Percentiles rank a stretch among this genome's conserved stretches.
These are phyloP conservation scores for Salvia rosmarinus DNA, from an alignment of 257 asterid species.

Conservation along the genomic window DNA sequence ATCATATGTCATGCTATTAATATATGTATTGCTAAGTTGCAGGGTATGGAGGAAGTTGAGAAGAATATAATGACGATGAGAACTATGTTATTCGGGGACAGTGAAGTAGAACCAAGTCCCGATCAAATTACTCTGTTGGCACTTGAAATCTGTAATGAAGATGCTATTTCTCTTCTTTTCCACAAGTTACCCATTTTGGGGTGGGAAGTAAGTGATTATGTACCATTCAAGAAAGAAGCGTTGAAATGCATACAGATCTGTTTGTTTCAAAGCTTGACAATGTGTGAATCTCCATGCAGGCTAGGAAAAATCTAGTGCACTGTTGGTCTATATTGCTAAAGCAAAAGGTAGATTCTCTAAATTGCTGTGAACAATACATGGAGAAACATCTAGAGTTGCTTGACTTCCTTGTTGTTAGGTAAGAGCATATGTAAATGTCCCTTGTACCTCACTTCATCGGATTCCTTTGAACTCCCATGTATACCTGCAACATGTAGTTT, in stretches of 20 bases:
- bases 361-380: slow-evolving; percentile 79
- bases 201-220: slow-evolving; percentile 83
- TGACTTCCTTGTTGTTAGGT: slow-evolving; percentile 97
- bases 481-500: slow-evolving; percentile 13
- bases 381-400: slow-evolving; percentile 92
- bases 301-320: slow-evolving; percentile 85
- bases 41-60: slow-evolving; percentile 99
- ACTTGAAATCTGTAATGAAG: slow-evolving; percentile 81
- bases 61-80: slow-evolving; percentile 83
- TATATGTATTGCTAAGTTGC: slow-evolving; percentile 27
- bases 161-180: slow-evolving; percentile 79
- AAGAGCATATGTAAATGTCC: slow-evolving; percentile 36
- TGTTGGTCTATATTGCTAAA: slow-evolving; percentile 93
- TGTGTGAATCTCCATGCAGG: slow-evolving; percentile 51
- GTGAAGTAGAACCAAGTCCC: slow-evolving; percentile 81
- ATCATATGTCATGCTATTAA: slow-evolving; percentile 21
- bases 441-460: slow-evolving; percentile 6
- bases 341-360: slow-evolving; percentile 75
- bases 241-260: slow-evolving; percentile 26
- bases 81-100: slow-evolving; percentile 88
- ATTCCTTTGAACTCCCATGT: slow-evolving; percentile 18
- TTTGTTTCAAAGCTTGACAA: slow-evolving; percentile 34
- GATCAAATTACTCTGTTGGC: slow-evolving; percentile 84
- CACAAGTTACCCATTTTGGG: slow-evolving; percentile 87
- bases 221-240: slow-evolving; percentile 10